Base-by-base conservation (phyloP, 805 yeast genomes). In the Candida dajiaensis region DNA sequence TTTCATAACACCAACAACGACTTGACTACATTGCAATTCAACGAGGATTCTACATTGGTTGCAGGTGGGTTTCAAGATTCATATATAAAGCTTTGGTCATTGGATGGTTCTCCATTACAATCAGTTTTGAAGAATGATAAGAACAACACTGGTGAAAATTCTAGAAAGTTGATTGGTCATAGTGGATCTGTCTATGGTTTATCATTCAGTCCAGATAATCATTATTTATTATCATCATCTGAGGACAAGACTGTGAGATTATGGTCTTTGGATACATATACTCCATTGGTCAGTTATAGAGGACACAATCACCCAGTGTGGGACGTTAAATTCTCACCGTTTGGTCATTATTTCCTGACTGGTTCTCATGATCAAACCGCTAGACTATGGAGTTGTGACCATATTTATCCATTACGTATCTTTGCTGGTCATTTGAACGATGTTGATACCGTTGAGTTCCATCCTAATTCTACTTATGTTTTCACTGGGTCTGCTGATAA, bases 291-390 rank as follows among this genome's bases (percentile, higher is more conserved):
- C 1, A 78, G 89, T n/a, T 94, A 94, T 68, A 89, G 88, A 64
- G 97, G 98, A 9, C 99, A 94, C 62, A 88, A 83, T 58, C 95
- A 88, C 55, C 98, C 99, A 1, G 85, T 94, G 23, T 94, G 99
- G 99, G 98, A 94, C 63, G 97, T 94, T 8, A 78, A 85, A 57
- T 94, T 89, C 61, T 83, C 96, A 2, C 99, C 99, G 2, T 70
- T 86, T 57, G 99, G 99, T 6, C 98, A 94, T 68, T 94, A 94
- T 68, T 94, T 94, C 66, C 97, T 95, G n/a, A 90, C 97, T 0
- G 97, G 95, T 0, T 88, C 97, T 3, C 97, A 90, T 62, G 99
- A 94, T 63, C 97, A 90, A 64, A 94, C 99, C 0, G 98, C 98
- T 1, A 77, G 98, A 51, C 72, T 94, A 47, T 94, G 99, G 99